Evolutionary conservation across 2,329 filamentous ascomycete genomes (phyloP), one percentile per base, ranked within the genome.

Genomic region (Colletotrichum phormii): DNA sequence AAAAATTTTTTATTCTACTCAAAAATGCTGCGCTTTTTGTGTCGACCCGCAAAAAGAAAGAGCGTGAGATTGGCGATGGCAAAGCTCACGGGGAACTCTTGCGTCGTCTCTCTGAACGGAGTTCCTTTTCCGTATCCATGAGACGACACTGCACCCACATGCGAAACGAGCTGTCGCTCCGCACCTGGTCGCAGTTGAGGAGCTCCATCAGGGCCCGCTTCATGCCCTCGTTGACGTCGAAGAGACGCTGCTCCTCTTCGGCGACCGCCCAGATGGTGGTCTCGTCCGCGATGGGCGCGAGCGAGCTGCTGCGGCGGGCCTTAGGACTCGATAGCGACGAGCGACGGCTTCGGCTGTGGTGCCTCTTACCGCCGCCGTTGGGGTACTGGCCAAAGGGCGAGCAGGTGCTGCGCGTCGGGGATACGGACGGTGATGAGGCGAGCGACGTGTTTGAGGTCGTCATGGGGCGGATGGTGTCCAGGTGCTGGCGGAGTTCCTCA

Each of bases 161-260:
- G 60, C 89, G 87, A 77, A 89, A 87, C 1, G 84, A 82, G 33
- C 81, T 80, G 72, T 90, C 87, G 58, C 79, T 80, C 54, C 88
- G 87, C 18, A 90, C 87, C 49, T 85, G 81, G 29, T 88, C 86
- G 80, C 88, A 90, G 81, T 91, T 91, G 76, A 91, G 85, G 15
- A 91, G 85, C 79, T 90, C 89, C 6, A 89, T 91, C 76, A 91
- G 78, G 2, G 88, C 87, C 37, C 88, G 85, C 82, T 91, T 91
- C 82, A 91, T 89, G 76, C 87, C 86, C 80, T 90, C 89, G 80
- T 89, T 90, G 80, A 90, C 86, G 74, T 87, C 84, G 63, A 84
- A 88, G 12, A 90, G 84, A 73, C 85, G 87, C 75, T 86, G 84
- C 78, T 90, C 87, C 77, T 88, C 87, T 22, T 82, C 81, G 0